Conservation (phyloP, 2,329 filamentous ascomycete genomes). For the Neofusicoccum laricinum region DNA sequence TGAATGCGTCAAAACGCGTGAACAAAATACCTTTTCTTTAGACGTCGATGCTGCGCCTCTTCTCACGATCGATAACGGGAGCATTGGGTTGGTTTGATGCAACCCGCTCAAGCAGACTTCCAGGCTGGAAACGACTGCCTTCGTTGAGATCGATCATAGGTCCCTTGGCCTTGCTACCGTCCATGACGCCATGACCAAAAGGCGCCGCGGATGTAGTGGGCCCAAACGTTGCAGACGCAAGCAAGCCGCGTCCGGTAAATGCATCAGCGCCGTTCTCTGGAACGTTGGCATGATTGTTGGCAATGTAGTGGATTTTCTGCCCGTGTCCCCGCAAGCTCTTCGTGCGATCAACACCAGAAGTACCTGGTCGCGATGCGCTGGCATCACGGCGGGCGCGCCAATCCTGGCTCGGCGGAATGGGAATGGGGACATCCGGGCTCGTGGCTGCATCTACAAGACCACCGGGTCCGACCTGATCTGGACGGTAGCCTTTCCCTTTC, state of each 20-base stretch:
- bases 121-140: constrained; percentile 42
- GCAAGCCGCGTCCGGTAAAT: constrained; percentile 45
- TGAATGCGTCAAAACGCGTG: not conserved
- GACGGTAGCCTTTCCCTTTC: constrained; percentile 50
- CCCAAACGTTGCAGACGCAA: constrained; percentile 40
- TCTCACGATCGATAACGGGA: constrained; percentile 38
- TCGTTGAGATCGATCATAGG: constrained; percentile 46
- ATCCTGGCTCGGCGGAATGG: constrained; percentile 41
- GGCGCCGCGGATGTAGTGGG: constrained; percentile 31
- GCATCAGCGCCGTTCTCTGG: constrained; percentile 34
- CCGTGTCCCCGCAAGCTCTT: constrained; percentile 32
- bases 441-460: constrained; percentile 47
- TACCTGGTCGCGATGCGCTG: constrained; percentile 31
- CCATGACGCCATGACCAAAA: constrained; percentile 45
- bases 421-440: constrained; percentile 41
- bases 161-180: constrained; percentile 42
- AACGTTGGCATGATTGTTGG: constrained; percentile 18
- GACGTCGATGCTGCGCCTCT: constrained; percentile 23
- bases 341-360: constrained; percentile 24
- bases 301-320: constrained; percentile 29
- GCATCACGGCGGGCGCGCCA: constrained; percentile 41
- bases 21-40: not conserved
- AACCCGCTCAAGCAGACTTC: constrained; percentile 47
- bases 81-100: constrained; percentile 30
- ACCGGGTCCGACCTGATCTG: constrained; percentile 34